These are phyloP conservation scores for Naganishia kalamii DNA, from an alignment of 768 basidiomycete genomes.

Conservation along the genomic window DNA sequence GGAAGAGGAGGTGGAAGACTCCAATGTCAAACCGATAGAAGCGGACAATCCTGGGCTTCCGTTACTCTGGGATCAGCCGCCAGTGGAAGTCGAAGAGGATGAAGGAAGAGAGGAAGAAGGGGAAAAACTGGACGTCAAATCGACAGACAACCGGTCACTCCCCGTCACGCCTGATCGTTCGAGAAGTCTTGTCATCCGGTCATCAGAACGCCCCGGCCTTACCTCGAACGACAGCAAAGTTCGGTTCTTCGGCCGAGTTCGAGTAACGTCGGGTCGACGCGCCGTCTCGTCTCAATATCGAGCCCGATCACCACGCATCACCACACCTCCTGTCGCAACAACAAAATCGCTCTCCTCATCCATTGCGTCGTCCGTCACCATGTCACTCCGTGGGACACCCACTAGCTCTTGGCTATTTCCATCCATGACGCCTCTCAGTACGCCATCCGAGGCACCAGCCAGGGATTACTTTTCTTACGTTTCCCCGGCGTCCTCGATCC, in stretches of 20 bases:
- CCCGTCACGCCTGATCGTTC: conserved; percentile 1
- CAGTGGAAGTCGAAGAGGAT: neutral
- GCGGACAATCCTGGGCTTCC: conserved; percentile 17
- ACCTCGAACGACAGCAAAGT: conserved; percentile 16
- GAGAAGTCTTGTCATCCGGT: neutral
- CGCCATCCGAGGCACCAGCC: neutral
- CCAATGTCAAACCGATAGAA: neutral
- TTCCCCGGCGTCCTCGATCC: neutral
- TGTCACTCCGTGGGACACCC: conserved; percentile 16
- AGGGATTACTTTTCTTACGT: conserved; percentile 19
- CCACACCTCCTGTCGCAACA: neutral
- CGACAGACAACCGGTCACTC: neutral
- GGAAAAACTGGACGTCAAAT: neutral
- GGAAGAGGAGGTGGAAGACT: neutral
- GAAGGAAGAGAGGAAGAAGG: neutral
- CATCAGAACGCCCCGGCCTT: conserved; percentile 11
- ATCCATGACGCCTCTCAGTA: conserved; percentile 7
- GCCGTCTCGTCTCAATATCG: neutral
- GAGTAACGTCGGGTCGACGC: conserved; percentile 13
- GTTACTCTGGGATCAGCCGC: conserved; percentile 14
- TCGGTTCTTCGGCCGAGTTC: conserved; percentile 17
- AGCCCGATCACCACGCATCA: neutral
- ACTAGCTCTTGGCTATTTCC: conserved; percentile 8
- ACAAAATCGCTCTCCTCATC: conserved; percentile 8
- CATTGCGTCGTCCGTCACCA: conserved; percentile 1